Base-by-base conservation (phyloP, 1,139 yeast genomes). In the Petasospora rhodanensis region DNA sequence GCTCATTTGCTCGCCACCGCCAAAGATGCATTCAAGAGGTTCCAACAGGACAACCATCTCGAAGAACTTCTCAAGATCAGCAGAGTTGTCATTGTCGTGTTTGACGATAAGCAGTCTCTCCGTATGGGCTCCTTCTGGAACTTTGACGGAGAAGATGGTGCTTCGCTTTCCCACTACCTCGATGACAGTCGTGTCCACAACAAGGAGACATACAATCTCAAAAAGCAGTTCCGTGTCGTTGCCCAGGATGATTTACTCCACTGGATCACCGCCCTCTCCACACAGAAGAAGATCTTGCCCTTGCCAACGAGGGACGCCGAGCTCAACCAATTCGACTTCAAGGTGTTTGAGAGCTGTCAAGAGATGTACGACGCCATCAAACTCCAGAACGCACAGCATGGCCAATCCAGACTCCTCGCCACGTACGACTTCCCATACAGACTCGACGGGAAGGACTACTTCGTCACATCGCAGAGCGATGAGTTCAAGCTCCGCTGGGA, bases 51-150 rank as follows among this genome's bases (percentile, higher is more conserved):
- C 12, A 64, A 64, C 38, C 68, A 64, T 37, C 34, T 64, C 14
- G 52, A 56, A 31, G 68, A 63, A 23, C 41, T 64, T 15, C 45
- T 64, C 48, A 49, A 54, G 18, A 31, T 64, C 5, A 50, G 59
- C 6, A 62, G 60, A 38, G 61, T 60, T 4, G 38, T 61, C 14
- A 48, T 64, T 11, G 30, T 64, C 15, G 68, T 64, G 2, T 64
- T 60, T 42, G 70, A 64, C 39, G 65, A 58, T 6, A 62, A 61
- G 24, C 70, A 64, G 42, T 58, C 67, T 3, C 41, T 64, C 9
- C 49, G 70, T 38, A 62, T 63, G 62, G 67, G 66, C 1, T 64
- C 64, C 4, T 64, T 59, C 36, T 64, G 70, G 70, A 59, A 53
- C 24, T 29, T 39, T 14, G 26, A 23, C 43, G 32, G 30, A 10